Base-by-base conservation (phyloP, 2,329 filamentous ascomycete species). In the Aspergillus spinulosporus region DNA sequence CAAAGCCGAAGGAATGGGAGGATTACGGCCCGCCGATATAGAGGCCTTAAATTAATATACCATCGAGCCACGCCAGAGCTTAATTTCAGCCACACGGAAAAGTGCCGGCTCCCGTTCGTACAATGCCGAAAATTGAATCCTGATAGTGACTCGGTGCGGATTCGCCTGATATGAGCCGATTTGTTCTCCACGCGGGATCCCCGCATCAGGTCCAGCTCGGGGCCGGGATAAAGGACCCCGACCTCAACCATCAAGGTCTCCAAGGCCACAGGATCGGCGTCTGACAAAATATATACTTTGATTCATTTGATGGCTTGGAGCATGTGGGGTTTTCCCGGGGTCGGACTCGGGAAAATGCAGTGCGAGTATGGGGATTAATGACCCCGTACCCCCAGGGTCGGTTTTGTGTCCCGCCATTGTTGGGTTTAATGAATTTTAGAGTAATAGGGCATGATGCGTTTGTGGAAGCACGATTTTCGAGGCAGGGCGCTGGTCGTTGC, bases 401-500 rank as follows among this genome's bases (percentile, higher is more conserved):
- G 9, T 8, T 26, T 21, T 21, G 21, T 21, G 21, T 21, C 21
- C 21, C 21, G 21, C 21, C 21, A 21, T 21, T 21, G 21, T 21
- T 21, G 21, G 21, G 21, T 21, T 21, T 21, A 21, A 21, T 21
- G 21, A 21, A 21, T 21, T 21, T 21, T 21, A 21, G 21, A 21
- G 21, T 21, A 21, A 21, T 21, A 21, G 21, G 11, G 28, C 36
- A 61, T 32, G 2, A 64, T 63, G 60, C 60, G 15, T 44, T 57
- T 64, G 29, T 64, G 63, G 60, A 64, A 59, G 57, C 62, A 65
- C 52, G 51, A 60, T 26, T 62, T 67, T 37, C 60, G 58, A 28
- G 65, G 65, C 48, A 60, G 52, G 57, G 26, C 59, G 21, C 49
- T 67, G 44, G 54, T 65, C 9, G 53, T 56, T 1, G 62, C 63